Percentiles rank a stretch among this genome's conserved stretches.
Conservation (phyloP, 805 yeast species). For the Candida namnaoensis region DNA sequence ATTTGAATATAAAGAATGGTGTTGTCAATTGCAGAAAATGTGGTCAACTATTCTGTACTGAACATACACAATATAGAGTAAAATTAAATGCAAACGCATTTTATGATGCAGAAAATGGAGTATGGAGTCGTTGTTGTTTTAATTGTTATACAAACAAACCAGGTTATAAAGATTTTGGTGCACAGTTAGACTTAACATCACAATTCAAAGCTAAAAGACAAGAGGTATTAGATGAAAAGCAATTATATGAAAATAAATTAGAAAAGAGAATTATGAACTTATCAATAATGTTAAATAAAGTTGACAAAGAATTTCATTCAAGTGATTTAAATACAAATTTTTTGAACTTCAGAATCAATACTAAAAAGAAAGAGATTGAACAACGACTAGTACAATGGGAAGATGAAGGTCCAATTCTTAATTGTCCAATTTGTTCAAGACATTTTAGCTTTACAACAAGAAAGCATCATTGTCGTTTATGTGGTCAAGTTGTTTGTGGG, state of each 20-base stretch:
- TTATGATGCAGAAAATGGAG: conserved; percentile 40
- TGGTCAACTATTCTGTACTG: conserved; percentile 61
- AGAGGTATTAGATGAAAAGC: conserved; percentile 34
- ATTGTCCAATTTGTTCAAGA: conserved; percentile 58
- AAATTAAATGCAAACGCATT: conserved; percentile 39
- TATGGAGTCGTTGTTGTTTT: conserved; percentile 67
- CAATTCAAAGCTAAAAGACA: conserved; percentile 34
- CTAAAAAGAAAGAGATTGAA: conserved; percentile 31
- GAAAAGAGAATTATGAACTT: conserved; percentile 53
- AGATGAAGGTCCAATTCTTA: conserved; percentile 32
- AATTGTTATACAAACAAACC: conserved; percentile 49
- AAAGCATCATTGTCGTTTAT: conserved; percentile 86
- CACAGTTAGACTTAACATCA: conserved; percentile 32
- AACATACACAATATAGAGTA: conserved; percentile 48
- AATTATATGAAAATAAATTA: conserved; percentile 45
- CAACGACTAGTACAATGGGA: conserved; percentile 58
- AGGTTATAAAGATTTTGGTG: conserved; percentile 42
- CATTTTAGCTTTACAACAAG: conserved; percentile 50
- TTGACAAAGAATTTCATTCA: conserved; percentile 17
- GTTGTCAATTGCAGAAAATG: conserved; percentile 68
- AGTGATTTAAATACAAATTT: conserved; percentile 14
- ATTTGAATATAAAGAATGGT: conserved; percentile 43
- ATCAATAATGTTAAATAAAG: conserved; percentile 16
- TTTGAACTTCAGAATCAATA: conserved; percentile 14
- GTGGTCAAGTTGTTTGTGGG: conserved; percentile 81